phyloP scores from a whole-genome alignment of 495 filamentous ascomycete species.

The Thozetella sp. region DNA sequence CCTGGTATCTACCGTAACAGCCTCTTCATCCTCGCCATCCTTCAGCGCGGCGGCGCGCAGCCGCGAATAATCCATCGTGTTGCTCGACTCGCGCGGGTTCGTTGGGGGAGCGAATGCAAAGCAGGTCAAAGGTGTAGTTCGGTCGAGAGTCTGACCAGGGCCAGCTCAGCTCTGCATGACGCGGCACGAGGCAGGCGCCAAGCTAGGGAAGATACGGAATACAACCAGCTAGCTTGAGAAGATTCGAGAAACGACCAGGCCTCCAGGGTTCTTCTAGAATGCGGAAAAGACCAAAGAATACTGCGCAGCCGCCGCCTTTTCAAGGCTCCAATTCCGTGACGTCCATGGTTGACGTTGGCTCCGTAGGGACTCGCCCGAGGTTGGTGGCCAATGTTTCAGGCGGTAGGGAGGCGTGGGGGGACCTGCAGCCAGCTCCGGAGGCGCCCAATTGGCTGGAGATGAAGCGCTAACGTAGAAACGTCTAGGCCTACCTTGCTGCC shows the following conservation, averaged over 20 bases:
- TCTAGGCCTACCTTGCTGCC: too few relatives aligned
- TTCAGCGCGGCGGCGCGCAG: constrained; percentile 85
- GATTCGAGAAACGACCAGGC: background rate
- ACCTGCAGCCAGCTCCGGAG: background rate
- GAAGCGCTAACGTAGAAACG: too few relatives aligned
- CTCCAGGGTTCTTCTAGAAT: background rate
- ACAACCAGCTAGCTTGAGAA: background rate
- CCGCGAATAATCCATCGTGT: constrained; percentile 72
- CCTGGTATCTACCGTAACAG: constrained; percentile 97
- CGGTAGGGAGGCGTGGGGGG: background rate
- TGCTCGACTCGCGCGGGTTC: background rate
- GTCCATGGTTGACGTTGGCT: background rate
- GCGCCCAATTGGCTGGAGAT: background rate
- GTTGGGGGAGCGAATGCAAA: background rate
- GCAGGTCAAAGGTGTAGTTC: background rate
- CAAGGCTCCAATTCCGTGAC: background rate
- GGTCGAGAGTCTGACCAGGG: too few relatives aligned
- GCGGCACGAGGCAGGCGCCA: background rate
- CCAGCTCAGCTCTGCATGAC: too few relatives aligned
- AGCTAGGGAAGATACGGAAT: background rate
- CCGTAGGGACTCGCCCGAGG: background rate
- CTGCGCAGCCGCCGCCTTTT: background rate
- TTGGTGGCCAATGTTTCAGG: background rate
- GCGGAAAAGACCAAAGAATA: background rate
- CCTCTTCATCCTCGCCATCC: constrained; percentile 87